Evolutionary conservation across 176 grass and related monocot species (phyloP), one percentile per base, ranked within the genome.

Genomic region (Oryza punctata): DNA sequence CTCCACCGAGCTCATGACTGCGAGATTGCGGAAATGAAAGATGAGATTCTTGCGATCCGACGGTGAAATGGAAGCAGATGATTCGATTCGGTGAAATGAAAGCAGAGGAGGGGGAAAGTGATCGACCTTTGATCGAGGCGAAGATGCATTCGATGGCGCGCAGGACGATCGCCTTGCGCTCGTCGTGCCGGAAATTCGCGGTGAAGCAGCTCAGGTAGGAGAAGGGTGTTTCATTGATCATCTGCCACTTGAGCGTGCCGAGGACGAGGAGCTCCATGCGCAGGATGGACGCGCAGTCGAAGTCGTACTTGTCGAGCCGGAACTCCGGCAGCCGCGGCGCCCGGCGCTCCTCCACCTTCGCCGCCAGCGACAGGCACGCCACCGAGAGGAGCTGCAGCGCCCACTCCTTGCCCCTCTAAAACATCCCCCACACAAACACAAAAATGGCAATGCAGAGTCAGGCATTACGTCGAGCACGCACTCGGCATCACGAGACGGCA

Each of bases 221-320:
- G 90, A 99, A 99, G 10, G 96, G 96, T 9, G 89, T 96, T 61
- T 27, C 91, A n/a, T 77, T 73, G 79, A 45, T 77, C 93, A 96
- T 94, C 81, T 49, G 85, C 96, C 96, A 99, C 12, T 87, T 77
- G 80, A 99, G 89, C 25, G 89, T 84, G 69, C 28, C 12, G 28
- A 99, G 61, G 32, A 99, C 85, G 75, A 91, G 78, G 68, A 99
- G 93, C 93, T 99, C 96, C 96, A 99, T 96, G 75, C 93, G 89
- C 35, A 54, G 70, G 60, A 99, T 84, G 26, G 89, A 67, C 13
- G 43, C 69, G 65, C 54, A 70, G 67, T 87, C 29, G 78, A 94
- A 94, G 16, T 80, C 41, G 66, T 82, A 72, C 11, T 80, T 75
- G 52, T 92, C 91, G 1, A 59, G 32, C 29, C 59, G 69, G 69